Evolutionary conservation across 2,329 filamentous ascomycete genomes (phyloP).

Genomic region (Phoma sp.): DNA sequence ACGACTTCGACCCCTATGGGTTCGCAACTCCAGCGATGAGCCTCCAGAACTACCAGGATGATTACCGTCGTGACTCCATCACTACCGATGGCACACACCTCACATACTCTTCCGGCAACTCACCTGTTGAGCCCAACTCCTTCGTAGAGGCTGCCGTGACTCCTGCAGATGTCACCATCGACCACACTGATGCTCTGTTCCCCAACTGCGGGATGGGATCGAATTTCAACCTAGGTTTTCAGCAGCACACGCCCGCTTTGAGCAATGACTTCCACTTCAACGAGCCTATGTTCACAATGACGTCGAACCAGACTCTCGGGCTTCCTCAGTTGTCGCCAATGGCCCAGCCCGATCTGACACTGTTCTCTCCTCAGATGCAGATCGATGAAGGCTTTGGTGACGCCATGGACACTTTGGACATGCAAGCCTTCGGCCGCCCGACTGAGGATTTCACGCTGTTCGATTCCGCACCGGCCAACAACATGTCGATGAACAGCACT

Average conservation of each 20-base stretch:
- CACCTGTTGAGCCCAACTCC: slow-evolving; percentile 50
- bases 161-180: slow-evolving; percentile 60
- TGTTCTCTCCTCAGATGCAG: slow-evolving; percentile 70
- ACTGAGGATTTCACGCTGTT: slow-evolving; percentile 70
- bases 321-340: slow-evolving; percentile 70
- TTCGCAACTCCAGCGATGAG: slow-evolving; percentile 45
- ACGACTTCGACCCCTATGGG: slow-evolving; percentile 40
- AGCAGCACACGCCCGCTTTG: slow-evolving; percentile 60
- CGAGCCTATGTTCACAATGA: slow-evolving; percentile 46
- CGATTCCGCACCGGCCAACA: slow-evolving; percentile 36
- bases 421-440: slow-evolving; percentile 42
- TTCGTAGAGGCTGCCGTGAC: slow-evolving; percentile 54
- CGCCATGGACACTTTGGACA: slow-evolving; percentile 39
- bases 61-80: slow-evolving; percentile 48
- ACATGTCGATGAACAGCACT: slow-evolving; percentile 34
- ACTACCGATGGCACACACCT: slow-evolving; percentile 47
- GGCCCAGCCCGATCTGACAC: slow-evolving; percentile 72
- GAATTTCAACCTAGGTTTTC: slow-evolving; percentile 67
- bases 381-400: slow-evolving; percentile 72
- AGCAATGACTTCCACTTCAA: slow-evolving; percentile 50
- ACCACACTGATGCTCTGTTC: slow-evolving; percentile 67
- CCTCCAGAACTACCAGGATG: slow-evolving; percentile 38
- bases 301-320: slow-evolving; percentile 18
- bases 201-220: slow-evolving; percentile 63
- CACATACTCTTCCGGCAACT: slow-evolving; percentile 52